Base-by-base conservation (phyloP, 2,329 filamentous ascomycete genomes). In the Cladobotryum mycophilum region DNA sequence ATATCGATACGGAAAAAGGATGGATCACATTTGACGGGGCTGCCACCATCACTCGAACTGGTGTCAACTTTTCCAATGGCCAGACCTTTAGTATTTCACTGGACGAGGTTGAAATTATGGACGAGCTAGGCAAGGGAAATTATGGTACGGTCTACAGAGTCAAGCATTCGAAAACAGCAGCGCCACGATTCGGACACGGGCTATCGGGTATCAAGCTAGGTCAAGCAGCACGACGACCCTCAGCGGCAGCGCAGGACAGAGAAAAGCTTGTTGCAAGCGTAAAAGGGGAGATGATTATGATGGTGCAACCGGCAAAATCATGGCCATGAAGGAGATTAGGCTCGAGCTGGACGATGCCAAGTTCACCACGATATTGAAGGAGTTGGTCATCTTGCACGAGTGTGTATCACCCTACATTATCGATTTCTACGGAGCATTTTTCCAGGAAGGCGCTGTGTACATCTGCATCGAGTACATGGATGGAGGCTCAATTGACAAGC, bases 401-500 rank as follows among this genome's bases (percentile, higher is more conserved):
- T 99, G 93, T 64, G 78, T 93, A 3, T 96, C 90, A 2, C 92
- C 93, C 0, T 96, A 92, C 69, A 97, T 99, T 59, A 93, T 99
- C 67, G 92, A 99, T 65, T 99, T 99, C 63, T 99, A 97, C 67
- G 93, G 93, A 1, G 93, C 93, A 5, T 99, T 99, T 67, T 99
- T 96, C 76, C 93, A 99, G 65, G 93, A 99, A 72, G 92, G 93
- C 25, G 93, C 93, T 0, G 93, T 99, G 2, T 99, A 99, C 69
- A 97, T 99, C 68, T 99, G 93, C 71, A 96, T 99, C 67, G 93
- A 99, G 70, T 96, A 90, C 70, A 99, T 99, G 93, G 91, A 99
- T 65, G 93, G 93, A 43, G 93, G 93, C 7, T 97, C 91, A 36
- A 91, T 97, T 64, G 93, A 99, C 75, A 96, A 96, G 68, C 73